Conservation (phyloP, 2,329 filamentous ascomycete genomes). For the Neofusicoccum sp. region DNA sequence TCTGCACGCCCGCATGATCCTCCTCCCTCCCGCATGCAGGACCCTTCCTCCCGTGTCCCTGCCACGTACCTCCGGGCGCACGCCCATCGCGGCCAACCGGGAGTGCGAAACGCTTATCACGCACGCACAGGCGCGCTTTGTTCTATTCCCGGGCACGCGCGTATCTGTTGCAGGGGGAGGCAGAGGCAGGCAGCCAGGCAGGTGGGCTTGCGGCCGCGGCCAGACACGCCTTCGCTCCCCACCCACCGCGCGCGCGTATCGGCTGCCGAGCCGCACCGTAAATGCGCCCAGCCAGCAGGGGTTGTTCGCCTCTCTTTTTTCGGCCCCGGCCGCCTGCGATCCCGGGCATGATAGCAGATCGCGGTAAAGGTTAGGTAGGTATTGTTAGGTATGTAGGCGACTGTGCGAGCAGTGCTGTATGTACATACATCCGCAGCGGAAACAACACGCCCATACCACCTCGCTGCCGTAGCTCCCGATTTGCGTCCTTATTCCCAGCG, state of each 20-base stretch:
- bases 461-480: background rate
- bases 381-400: background rate
- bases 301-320: background rate
- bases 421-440: background rate
- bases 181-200: too few relatives aligned
- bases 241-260: background rate
- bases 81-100: too few relatives aligned
- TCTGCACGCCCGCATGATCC: background rate
- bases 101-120: too few relatives aligned
- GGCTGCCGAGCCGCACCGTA: conserved; percentile 14
- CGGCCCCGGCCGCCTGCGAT: background rate
- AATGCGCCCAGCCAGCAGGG: background rate
- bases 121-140: too few relatives aligned
- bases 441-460: background rate
- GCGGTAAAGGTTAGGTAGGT: background rate
- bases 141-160: too few relatives aligned
- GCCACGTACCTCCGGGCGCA: too few relatives aligned
- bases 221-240: background rate
- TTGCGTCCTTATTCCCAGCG: background rate
- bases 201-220: too few relatives aligned
- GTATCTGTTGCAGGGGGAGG: too few relatives aligned
- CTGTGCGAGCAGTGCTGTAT: background rate
- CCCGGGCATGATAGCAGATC: background rate
- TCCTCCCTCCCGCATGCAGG: background rate
- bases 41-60: too few relatives aligned